Base-by-base conservation (phyloP, 176 grass and related monocot genomes). In the sorghum (Sorghum bicolor) region DNA sequence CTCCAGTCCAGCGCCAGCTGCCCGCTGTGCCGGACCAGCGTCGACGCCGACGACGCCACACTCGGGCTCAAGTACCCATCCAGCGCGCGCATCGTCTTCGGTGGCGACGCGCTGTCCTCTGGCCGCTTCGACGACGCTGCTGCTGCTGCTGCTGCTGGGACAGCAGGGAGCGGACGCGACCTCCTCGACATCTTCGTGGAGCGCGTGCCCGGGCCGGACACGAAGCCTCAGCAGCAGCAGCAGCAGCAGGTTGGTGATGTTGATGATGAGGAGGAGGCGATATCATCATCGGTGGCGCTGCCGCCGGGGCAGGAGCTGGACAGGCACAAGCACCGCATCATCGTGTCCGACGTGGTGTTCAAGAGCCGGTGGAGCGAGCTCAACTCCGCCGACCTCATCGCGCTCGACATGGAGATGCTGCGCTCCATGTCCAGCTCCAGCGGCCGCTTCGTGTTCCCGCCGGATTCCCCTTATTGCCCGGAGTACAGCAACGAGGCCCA, bases 311-410 rank as follows among this genome's bases (percentile, higher is more conserved):
- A 83, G 41, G 91, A 94, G 82, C 44, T 89, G 50, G 91, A 99
- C 75, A 85, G 88, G 81, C 89, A 94, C 83, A 85, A 76, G 67
- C 97, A 99, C 71, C 89, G 83, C 70, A 96, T 99, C 76, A 58
- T 96, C 37, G 74, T 96, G 44, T 99, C 96, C 2, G 93, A 93
- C 69, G 74, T 73, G 25, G 86, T 96, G 72, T 92, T 96, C 74
- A 93, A 91, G 67, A 94, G 89, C 85, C 89, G 97, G 16, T 99
- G 97, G 97, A 99, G 97, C 80, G 97, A 93, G 76, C 84, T 99
- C 80, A 96, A 90, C 89, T 94, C 91, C 25, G 86, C 91, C 6
- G 97, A 89, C 80, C 87, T 96, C 70, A 39, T 92, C 57, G 88
- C 86, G 53, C 81, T 99, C 16, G 90, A 92, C 80, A 79, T 75